Conservation (phyloP, 371 early-diverging fungal genomes). For the Cladochytrium tenue region DNA sequence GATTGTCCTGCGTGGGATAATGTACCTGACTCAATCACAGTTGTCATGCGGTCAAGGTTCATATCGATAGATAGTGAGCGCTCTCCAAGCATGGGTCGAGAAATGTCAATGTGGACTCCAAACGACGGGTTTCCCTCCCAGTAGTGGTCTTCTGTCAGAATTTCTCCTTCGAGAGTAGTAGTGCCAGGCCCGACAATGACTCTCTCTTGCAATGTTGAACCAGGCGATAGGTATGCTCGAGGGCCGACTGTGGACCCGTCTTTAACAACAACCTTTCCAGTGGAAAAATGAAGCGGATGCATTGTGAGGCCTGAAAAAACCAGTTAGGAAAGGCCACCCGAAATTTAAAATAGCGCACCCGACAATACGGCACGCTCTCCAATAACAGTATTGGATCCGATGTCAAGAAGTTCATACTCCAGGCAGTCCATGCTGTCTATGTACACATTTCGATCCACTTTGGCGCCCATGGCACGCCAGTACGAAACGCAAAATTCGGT, state of each 20-base stretch:
- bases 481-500: not conserved
- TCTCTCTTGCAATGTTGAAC: not conserved
- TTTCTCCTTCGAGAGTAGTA: not conserved
- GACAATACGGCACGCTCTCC: not conserved
- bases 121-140: conserved; percentile 7
- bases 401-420: conserved; percentile 1
- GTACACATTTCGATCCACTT: not conserved
- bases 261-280: not conserved
- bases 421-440: not conserved
- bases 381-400: not conserved
- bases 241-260: not conserved
- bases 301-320: not conserved
- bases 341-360: no score
- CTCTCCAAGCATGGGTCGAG: not conserved
- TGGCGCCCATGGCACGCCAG: conserved; percentile 1
- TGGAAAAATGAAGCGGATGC: not conserved
- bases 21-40: no score
- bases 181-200: conserved; percentile 3
- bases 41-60: not conserved
- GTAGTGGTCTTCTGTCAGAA: not conserved
- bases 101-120: not conserved
- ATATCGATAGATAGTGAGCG: not conserved
- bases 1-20: no score
- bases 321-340: not conserved
- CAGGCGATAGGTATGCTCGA: not conserved